Evolutionary conservation across 1,139 yeast species (phyloP).

Genomic region (Suhomyces maxii): DNA sequence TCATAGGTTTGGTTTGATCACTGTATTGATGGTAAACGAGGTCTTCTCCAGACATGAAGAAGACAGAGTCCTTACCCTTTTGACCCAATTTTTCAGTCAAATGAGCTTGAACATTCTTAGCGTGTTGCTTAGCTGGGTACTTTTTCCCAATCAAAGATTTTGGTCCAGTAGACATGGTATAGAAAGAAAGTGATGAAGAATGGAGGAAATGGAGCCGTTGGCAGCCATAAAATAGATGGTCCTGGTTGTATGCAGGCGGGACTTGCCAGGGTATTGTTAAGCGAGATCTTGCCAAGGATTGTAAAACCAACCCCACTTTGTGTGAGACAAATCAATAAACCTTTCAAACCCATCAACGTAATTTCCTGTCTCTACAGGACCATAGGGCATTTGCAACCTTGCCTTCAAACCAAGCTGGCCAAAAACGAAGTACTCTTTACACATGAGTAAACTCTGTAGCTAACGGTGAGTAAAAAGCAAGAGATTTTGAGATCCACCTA

Average conservation of each 20-base stretch:
- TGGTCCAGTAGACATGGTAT: slow-evolving; percentile 13
- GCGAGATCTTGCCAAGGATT: background rate
- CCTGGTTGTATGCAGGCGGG: background rate
- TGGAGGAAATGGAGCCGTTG: background rate
- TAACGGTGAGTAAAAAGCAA: no score
- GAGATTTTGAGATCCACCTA: no score
- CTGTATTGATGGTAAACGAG: slow-evolving; percentile 68
- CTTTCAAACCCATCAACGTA: no score
- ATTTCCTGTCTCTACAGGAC: no score
- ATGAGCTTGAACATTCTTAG: slow-evolving; percentile 49
- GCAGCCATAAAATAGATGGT: background rate
- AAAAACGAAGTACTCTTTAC: no score
- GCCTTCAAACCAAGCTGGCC: no score
- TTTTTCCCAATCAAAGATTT: slow-evolving; percentile 27
- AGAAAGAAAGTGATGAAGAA: background rate
- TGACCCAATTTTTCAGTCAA: slow-evolving; percentile 28
- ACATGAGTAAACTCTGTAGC: no score
- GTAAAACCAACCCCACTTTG: no score
- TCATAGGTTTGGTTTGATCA: slow-evolving; percentile 75
- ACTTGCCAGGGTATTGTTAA: background rate
- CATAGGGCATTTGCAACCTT: no score
- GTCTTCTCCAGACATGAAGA: slow-evolving; percentile 70
- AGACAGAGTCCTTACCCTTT: slow-evolving; percentile 22
- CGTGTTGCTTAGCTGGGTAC: slow-evolving; percentile 79
- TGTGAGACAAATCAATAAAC: no score